phyloP scores from a whole-genome alignment of 176 grass and related monocot genomes.

The Juncus inflexus region DNA sequence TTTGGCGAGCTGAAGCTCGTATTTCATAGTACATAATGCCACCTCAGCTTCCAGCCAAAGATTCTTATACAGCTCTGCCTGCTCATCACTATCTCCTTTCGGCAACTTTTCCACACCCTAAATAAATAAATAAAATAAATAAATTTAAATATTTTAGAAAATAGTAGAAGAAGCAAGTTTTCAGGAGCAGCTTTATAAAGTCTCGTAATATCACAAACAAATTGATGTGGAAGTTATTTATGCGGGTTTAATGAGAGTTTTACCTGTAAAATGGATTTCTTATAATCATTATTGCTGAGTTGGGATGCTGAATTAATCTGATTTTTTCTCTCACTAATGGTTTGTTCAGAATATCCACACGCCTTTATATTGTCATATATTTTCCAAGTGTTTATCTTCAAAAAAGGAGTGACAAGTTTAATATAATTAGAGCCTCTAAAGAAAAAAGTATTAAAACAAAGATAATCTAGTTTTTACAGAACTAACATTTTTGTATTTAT shows the following conservation, averaged over 20 bases:
- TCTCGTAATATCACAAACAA: neutral
- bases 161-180: slow-evolving; percentile 24
- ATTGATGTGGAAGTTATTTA: too few relatives aligned
- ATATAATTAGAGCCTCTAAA: neutral
- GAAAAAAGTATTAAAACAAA: neutral
- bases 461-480: neutral
- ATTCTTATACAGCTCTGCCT: slow-evolving; percentile 53
- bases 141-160: neutral
- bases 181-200: neutral
- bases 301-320: neutral
- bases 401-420: neutral
- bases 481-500: neutral
- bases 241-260: neutral
- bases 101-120: slow-evolving; percentile 51
- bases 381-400: slow-evolving; percentile 19
- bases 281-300: slow-evolving; percentile 45
- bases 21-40: slow-evolving; percentile 65
- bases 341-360: neutral
- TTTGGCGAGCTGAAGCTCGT: slow-evolving; percentile 55
- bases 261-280: slow-evolving; percentile 50
- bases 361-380: neutral
- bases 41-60: slow-evolving; percentile 83
- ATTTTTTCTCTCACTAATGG: slow-evolving; percentile 26
- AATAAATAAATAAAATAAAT: slow-evolving; percentile 1
- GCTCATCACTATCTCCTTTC: slow-evolving; percentile 34